These are phyloP conservation scores for Tolypocladium endophyticum DNA, from an alignment of 2,329 filamentous ascomycete species.

Conservation along the genomic window DNA sequence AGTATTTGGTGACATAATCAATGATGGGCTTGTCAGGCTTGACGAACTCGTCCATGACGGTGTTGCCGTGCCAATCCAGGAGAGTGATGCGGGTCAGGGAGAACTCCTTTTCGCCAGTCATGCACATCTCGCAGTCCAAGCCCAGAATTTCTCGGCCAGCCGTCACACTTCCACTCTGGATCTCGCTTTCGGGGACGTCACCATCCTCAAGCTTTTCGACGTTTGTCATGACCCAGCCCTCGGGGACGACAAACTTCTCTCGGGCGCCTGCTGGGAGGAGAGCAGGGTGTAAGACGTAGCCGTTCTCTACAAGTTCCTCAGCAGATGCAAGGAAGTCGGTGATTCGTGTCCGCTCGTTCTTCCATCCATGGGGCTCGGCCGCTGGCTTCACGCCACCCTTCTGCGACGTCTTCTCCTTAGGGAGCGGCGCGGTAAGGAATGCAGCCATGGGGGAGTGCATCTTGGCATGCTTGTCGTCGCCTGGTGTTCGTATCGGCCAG, in stretches of 20 bases:
- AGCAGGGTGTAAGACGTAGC: constrained; percentile 75
- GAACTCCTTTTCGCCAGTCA: constrained; percentile 67
- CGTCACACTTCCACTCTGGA: constrained; percentile 74
- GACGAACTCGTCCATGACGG: constrained; percentile 82
- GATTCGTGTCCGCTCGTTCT: constrained; percentile 69
- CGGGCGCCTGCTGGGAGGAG: constrained; percentile 51
- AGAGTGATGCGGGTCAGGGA: constrained; percentile 85
- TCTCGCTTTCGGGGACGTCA: constrained; percentile 54
- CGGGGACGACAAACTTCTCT: constrained; percentile 41
- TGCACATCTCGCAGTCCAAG: constrained; percentile 96
- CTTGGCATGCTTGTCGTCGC: constrained; percentile 68
- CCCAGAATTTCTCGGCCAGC: constrained; percentile 70
- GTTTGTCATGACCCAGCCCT: constrained; percentile 75
- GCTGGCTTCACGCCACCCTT: constrained; percentile 50
- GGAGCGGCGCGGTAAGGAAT: constrained; percentile 66
- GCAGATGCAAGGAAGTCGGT: constrained; percentile 64
- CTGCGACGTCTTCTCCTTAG: constrained; percentile 52
- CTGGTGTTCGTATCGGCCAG: constrained; percentile 82
- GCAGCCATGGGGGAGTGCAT: constrained; percentile 81
- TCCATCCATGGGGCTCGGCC: constrained; percentile 54
- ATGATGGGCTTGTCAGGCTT: constrained; percentile 81
- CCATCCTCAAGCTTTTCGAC: constrained; percentile 59
- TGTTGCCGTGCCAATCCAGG: constrained; percentile 72
- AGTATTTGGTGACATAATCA: constrained; percentile 86
- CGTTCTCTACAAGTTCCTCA: constrained; percentile 70